phyloP scores from a whole-genome alignment of 192 early-diverging fungal species.

The Rhizoclosmatium globosum region DNA sequence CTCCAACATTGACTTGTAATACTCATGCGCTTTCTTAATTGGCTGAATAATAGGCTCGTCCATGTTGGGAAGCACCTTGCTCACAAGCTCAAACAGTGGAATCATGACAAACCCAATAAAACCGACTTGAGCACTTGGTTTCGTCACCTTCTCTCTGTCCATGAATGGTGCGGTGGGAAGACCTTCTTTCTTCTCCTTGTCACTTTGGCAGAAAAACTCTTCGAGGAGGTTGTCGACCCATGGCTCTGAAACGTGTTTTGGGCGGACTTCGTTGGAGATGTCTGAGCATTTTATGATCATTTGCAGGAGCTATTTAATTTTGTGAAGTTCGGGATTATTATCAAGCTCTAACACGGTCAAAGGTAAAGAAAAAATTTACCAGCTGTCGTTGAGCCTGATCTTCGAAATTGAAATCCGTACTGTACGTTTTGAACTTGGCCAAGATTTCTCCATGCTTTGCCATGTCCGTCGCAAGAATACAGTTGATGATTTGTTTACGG shows the following conservation, averaged over 20 bases:
- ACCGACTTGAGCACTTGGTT: slow-evolving; percentile 54
- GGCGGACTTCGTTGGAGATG: slow-evolving; percentile 66
- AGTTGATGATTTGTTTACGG: slow-evolving; percentile 56
- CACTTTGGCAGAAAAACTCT: slow-evolving; percentile 61
- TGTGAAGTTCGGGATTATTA: background rate
- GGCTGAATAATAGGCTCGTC: slow-evolving; percentile 52
- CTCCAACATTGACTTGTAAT: slow-evolving; percentile 56
- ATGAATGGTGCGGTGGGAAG: slow-evolving; percentile 59
- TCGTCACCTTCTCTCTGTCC: slow-evolving; percentile 65
- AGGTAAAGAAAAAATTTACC: slow-evolving; percentile 37
- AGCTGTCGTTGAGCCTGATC: slow-evolving; percentile 50
- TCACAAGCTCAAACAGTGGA: slow-evolving; percentile 57
- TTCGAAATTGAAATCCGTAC: slow-evolving; percentile 49
- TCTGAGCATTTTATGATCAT: slow-evolving; percentile 66
- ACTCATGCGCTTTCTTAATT: slow-evolving; percentile 52
- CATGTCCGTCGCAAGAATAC: slow-evolving; percentile 63
- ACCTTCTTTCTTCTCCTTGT: slow-evolving; percentile 59
- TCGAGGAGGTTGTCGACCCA: slow-evolving; percentile 63
- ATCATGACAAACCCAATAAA: slow-evolving; percentile 65
- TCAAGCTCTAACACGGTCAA: background rate
- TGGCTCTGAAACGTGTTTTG: slow-evolving; percentile 56
- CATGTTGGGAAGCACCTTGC: slow-evolving; percentile 55
- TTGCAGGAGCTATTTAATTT: slow-evolving; percentile 52
- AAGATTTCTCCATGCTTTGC: slow-evolving; percentile 59
- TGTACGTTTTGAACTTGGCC: slow-evolving; percentile 48